These are phyloP conservation scores for Colletotrichum sp. DNA, from an alignment of 2,329 filamentous ascomycete species.

Conservation along the genomic window DNA sequence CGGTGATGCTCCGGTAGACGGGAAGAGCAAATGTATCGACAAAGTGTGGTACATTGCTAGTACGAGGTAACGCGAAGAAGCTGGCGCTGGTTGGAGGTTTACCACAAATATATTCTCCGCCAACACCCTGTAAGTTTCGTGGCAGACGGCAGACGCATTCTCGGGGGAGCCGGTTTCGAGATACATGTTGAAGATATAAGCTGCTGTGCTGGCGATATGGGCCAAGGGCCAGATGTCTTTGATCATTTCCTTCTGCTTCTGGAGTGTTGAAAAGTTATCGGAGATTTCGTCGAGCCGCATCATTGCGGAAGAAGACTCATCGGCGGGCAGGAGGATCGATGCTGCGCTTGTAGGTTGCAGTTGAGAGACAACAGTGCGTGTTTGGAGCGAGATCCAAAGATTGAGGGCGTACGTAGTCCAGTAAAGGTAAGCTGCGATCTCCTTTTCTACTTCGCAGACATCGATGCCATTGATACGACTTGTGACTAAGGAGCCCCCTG, in stretches of 20 bases:
- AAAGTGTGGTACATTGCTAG: neutral
- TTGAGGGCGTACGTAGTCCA: constrained; percentile 44
- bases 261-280: constrained; percentile 40
- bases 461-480: constrained; percentile 47
- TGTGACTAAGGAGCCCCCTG: constrained; percentile 14
- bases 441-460: constrained; percentile 43
- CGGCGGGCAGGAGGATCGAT: neutral
- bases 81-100: neutral
- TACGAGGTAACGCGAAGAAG: neutral
- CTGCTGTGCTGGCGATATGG: constrained; percentile 34
- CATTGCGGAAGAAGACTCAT: neutral
- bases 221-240: constrained; percentile 40
- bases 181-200: neutral
- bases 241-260: constrained; percentile 37
- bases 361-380: constrained; percentile 20
- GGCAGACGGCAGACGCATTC: neutral
- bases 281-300: constrained; percentile 35
- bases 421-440: constrained; percentile 42
- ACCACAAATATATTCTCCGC: neutral
- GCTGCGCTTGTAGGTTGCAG: neutral
- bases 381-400: constrained; percentile 43
- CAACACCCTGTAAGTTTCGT: neutral
- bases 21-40: neutral
- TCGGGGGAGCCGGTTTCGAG: neutral
- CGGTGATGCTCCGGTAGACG: neutral